Evolutionary conservation across 73 alveolate genomes (phyloP).

Genomic region (Paramecium pentaurelia): DNA sequence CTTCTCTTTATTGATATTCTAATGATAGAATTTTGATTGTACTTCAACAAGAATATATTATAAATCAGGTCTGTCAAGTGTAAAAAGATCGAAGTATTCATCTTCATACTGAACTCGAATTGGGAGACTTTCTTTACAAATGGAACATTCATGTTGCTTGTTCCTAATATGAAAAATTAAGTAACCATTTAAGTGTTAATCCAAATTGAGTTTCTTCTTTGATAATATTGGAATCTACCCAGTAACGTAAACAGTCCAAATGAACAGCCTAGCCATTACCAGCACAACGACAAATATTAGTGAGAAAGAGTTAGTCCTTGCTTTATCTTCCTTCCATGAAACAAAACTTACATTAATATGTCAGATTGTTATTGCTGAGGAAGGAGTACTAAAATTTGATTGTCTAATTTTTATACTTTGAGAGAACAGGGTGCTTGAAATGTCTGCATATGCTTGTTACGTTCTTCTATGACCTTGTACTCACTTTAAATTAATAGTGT

Average conservation of each 20-base stretch:
- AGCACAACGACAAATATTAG: constrained; percentile 7
- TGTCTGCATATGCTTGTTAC: neutral
- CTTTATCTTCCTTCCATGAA: constrained; percentile 43
- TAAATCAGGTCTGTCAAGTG: constrained; percentile 41
- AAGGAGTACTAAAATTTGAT: neutral
- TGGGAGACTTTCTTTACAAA: constrained; percentile 22
- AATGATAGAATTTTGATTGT: neutral
- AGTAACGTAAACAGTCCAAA: constrained; percentile 9
- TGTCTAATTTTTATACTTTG: neutral
- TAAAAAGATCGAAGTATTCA: neutral
- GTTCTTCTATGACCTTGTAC: constrained; percentile 36
- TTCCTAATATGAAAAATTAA: neutral
- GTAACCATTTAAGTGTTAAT: neutral
- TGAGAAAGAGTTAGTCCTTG: neutral
- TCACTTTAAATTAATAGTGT: neutral
- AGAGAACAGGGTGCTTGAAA: neutral
- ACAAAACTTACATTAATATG: constrained; percentile 28
- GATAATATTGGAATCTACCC: neutral
- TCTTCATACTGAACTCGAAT: neutral
- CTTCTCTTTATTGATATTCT: constrained; percentile 36
- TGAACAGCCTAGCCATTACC: constrained; percentile 34
- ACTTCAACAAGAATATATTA: neutral
- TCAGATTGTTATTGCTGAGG: neutral
- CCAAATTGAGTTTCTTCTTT: constrained; percentile 43
- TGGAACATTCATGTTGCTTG: constrained; percentile 6